Conservation (phyloP, 2,329 filamentous ascomycete species). For the Aureobasidium sp. region DNA sequence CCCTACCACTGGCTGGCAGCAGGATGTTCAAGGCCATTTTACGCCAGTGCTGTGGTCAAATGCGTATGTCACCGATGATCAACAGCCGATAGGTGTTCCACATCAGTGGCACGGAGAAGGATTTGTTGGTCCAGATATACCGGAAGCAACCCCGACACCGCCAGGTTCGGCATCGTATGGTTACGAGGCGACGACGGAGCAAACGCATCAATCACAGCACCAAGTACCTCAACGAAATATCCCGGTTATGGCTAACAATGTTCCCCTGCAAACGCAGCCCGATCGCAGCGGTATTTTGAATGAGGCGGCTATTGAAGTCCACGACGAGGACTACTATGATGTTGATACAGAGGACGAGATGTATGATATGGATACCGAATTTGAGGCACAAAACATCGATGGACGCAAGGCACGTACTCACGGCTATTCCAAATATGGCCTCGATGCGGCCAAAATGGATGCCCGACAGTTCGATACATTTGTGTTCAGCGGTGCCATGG, state of each 20-base stretch:
- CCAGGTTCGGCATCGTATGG: background rate
- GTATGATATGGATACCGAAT: conserved; percentile 30
- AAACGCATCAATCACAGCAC: background rate
- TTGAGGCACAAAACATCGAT: background rate
- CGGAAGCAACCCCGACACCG: background rate
- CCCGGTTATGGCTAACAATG: background rate
- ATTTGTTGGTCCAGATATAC: background rate
- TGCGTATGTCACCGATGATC: conserved; percentile 1
- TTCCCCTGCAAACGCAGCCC: background rate
- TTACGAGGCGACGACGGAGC: background rate
- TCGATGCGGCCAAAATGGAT: conserved; percentile 20
- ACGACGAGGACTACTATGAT: conserved; percentile 46
- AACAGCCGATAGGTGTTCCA: conserved; percentile 7
- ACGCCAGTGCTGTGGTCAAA: conserved; percentile 10
- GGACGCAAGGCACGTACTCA: background rate
- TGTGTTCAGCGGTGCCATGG: conserved; percentile 40
- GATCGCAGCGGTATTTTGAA: conserved; percentile 28
- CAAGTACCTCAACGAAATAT: background rate
- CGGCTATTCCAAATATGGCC: background rate
- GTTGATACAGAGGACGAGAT: conserved; percentile 43
- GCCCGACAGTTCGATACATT: conserved; percentile 40
- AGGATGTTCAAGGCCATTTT: background rate
- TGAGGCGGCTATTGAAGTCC: conserved; percentile 37
- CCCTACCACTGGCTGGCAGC: conserved; percentile 2
- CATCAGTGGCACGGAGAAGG: conserved; percentile 11